Evolutionary conservation across 225 moss, liverwort and hornwort genomes (phyloP), one percentile per base, ranked within the genome.

Genomic region (Climacium dendroides): DNA sequence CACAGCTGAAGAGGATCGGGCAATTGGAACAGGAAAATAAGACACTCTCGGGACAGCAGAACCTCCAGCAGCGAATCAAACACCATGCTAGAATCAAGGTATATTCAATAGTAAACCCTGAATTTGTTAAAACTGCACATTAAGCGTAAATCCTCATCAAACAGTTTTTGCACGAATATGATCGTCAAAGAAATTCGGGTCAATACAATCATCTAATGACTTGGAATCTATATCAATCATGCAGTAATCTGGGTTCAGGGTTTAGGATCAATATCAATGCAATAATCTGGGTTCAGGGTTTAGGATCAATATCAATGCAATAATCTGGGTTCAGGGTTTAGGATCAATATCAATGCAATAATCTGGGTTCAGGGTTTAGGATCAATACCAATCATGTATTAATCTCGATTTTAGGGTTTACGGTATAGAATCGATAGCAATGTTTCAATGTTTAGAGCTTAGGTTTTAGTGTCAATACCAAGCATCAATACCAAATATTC

Each of bases 61-160:
- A 96, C 84, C 91, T 96, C 74, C 96, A 98, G 88, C 97, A 98
- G 91, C 92, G 96, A 48, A 98, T 98, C 72, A 96, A 98, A 75
- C 97, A 98, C 82, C 97, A 98, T 87, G 93, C 96, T 24, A 94
- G 90, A 85, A 98, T 98, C 77, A 92, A 92, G 89, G 89, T 89
- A 64, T 53, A 7, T 30, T 72, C 32, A 26, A 2, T 45, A 16
- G 72, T 23, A 22, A 71, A 35, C 74, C 34, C 34, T 29, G 63
- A 53, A 34, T 50, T 22, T 37, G 39, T 26, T 28, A 52, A 63
- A 61, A 32, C 11, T 85, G 25, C 47, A 26, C 47, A 60, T 26
- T 24, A 59, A 25, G 47, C 45, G 7, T 37, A 37, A 83, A 57
- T 41, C 15, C 22, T 32, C 39, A 54, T 70, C 29, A 83, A 70